Conservation (phyloP, 2,329 filamentous ascomycete genomes). For the Fusarium sp. region DNA sequence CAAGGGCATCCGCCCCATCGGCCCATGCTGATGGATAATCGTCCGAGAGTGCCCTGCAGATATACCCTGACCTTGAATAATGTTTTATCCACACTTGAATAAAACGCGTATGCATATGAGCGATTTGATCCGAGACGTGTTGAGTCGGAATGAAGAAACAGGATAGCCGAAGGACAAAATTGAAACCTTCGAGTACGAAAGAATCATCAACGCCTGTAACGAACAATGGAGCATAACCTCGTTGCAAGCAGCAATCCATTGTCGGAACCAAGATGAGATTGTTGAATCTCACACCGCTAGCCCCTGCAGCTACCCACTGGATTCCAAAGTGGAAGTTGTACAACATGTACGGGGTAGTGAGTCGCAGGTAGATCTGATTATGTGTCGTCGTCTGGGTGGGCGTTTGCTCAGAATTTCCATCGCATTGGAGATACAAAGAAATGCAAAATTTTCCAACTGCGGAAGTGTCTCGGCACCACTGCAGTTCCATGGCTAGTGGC, state of each 20-base stretch:
- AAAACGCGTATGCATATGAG: constrained; percentile 11
- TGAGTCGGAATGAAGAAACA: not conserved
- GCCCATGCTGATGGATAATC: constrained; percentile 47
- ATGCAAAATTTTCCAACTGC: constrained; percentile 8
- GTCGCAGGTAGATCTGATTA: constrained; percentile 21
- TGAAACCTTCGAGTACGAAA: not conserved
- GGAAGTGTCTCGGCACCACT: constrained; percentile 42
- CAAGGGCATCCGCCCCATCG: constrained; percentile 38
- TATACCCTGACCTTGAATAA: constrained; percentile 16
- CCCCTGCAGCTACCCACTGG: constrained; percentile 22
- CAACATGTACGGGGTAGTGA: constrained; percentile 18
- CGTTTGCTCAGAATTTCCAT: too few relatives aligned
- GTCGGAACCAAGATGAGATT: constrained; percentile 11
- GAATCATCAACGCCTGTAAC: not conserved
- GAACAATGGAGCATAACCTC: not conserved
- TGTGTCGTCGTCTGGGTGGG: constrained; percentile 1
- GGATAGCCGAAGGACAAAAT: not conserved
- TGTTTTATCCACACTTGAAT: constrained; percentile 18
- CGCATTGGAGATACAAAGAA: not conserved
- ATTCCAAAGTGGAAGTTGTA: constrained; percentile 33
- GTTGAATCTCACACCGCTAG: constrained; percentile 12
- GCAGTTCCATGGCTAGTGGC: constrained; percentile 27
- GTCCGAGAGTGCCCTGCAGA: constrained; percentile 45
- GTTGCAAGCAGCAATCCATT: constrained; percentile 8
- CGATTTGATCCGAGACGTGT: constrained; percentile 17